Conservation (phyloP, 495 filamentous ascomycete genomes). For the Physcia stellaris region DNA sequence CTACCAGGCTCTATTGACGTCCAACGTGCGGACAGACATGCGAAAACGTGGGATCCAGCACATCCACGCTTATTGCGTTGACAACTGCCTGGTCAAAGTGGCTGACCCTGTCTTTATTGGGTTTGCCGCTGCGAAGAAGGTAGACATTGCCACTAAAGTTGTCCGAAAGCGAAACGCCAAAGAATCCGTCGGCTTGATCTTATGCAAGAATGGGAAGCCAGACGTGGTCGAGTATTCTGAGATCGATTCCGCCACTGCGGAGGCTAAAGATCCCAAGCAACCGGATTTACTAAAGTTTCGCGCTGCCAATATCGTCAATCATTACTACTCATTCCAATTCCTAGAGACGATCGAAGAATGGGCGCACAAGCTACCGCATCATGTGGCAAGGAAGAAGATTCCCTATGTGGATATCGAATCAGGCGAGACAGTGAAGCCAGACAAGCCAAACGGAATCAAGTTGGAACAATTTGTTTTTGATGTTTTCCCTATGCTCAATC, state of each 20-base stretch:
- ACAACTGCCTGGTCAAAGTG: conserved; percentile 98
- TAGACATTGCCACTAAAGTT: conserved; percentile 96
- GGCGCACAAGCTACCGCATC: conserved; percentile 77
- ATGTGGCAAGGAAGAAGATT: conserved; percentile 98
- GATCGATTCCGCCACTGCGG: conserved; percentile 75
- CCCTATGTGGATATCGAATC: conserved; percentile 63
- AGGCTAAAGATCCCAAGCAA: conserved; percentile 79
- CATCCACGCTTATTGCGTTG: conserved; percentile 94
- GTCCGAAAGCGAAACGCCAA: conserved; percentile 96
- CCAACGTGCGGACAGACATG: conserved; percentile 80
- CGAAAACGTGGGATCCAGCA: conserved; percentile 78
- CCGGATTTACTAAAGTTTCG: conserved; percentile 80
- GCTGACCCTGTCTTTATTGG: conserved; percentile 94
- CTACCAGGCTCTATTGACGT: conserved; percentile 78
- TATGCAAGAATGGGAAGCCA: conserved; percentile 88
- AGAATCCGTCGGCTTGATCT: conserved; percentile 89
- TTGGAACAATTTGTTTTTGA: conserved; percentile 99
- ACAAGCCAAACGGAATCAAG: conserved; percentile 95
- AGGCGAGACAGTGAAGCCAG: conserved; percentile 71
- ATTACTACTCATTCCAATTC: conserved; percentile 96
- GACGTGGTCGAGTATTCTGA: conserved; percentile 99
- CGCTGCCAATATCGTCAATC: conserved; percentile 98
- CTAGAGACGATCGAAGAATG: conserved; percentile 79
- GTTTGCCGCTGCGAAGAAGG: conserved; percentile 74
- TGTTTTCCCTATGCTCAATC: conserved; percentile 78